Evolutionary conservation across 805 yeast genomes (phyloP).

Genomic region (Cyberlindnera euphorbiiphila): DNA sequence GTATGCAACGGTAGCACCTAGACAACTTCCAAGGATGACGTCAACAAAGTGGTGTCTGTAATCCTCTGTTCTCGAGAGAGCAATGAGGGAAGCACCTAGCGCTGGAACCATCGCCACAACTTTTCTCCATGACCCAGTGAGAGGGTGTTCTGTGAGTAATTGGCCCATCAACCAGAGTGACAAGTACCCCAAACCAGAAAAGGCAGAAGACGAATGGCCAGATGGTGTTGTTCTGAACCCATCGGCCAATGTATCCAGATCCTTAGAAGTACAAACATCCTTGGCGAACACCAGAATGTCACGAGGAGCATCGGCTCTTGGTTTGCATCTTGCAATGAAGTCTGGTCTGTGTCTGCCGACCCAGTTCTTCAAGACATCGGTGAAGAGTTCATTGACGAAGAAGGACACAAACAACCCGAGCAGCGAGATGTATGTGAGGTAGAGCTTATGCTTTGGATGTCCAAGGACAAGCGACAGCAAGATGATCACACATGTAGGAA

Average conservation of each 20-base stretch:
- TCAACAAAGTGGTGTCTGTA: slow-evolving; percentile 93
- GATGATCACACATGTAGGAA: slow-evolving; percentile 44
- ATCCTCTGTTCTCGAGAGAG: slow-evolving; percentile 83
- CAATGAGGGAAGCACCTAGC: slow-evolving; percentile 70
- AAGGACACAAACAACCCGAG: slow-evolving; percentile 64
- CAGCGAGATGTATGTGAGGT: slow-evolving; percentile 59
- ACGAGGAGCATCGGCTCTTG: slow-evolving; percentile 53
- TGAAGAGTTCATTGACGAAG: slow-evolving; percentile 55
- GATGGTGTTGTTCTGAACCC: slow-evolving; percentile 83
- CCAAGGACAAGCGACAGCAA: slow-evolving; percentile 31
- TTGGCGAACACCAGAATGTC: slow-evolving; percentile 53
- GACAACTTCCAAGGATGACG: slow-evolving; percentile 62
- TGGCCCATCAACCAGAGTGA: slow-evolving; percentile 71
- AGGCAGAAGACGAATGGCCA: slow-evolving; percentile 73
- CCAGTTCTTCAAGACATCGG: slow-evolving; percentile 75
- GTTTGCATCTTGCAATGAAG: slow-evolving; percentile 79
- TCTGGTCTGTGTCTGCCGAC: slow-evolving; percentile 93
- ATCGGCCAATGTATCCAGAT: slow-evolving; percentile 45
- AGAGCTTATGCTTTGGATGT: slow-evolving; percentile 48
- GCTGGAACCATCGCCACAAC: slow-evolving; percentile 50
- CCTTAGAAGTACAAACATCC: slow-evolving; percentile 60
- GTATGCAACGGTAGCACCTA: slow-evolving; percentile 62
- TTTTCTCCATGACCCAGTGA: slow-evolving; percentile 62
- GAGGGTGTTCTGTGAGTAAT: slow-evolving; percentile 42
- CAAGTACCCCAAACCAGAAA: slow-evolving; percentile 61